Evolutionary conservation across 495 filamentous ascomycete genomes (phyloP).

Genomic region (Hypoxylon lienhwacheense): DNA sequence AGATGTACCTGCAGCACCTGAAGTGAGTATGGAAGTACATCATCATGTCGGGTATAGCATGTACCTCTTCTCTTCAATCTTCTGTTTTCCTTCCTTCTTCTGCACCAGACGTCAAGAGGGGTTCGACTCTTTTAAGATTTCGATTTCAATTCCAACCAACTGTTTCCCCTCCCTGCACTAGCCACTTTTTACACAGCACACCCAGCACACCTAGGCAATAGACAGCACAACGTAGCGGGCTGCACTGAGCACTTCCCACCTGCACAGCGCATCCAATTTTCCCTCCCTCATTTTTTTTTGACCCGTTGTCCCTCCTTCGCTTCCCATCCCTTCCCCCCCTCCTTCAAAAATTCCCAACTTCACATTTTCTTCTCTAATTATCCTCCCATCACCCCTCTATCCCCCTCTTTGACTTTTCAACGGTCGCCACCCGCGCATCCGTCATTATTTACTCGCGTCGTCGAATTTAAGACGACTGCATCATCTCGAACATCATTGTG

Average conservation of each 20-base stretch:
- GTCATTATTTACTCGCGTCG: slow-evolving; percentile 30
- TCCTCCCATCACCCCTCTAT: slow-evolving; percentile 53
- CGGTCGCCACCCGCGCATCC: slow-evolving; percentile 45
- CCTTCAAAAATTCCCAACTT: slow-evolving; percentile 43
- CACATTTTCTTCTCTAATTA: slow-evolving; percentile 41
- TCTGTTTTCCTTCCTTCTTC: not conserved
- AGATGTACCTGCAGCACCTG: not conserved
- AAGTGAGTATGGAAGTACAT: not conserved
- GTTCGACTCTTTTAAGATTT: slow-evolving; percentile 13
- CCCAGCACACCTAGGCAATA: no score
- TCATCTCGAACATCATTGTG: slow-evolving; percentile 52
- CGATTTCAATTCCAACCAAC: slow-evolving; percentile 21
- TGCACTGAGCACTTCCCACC: slow-evolving; percentile 7
- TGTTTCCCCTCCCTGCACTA: slow-evolving; percentile 29
- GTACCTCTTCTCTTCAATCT: not conserved
- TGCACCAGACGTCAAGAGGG: slow-evolving; percentile 7
- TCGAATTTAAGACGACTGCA: slow-evolving; percentile 49
- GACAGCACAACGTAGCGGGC: slow-evolving; percentile 19
- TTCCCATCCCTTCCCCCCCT: slow-evolving; percentile 43
- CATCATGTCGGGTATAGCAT: slow-evolving; percentile 10
- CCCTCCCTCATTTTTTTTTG: slow-evolving; percentile 45
- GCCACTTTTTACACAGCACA: slow-evolving; percentile 33
- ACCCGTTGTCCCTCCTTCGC: slow-evolving; percentile 44
- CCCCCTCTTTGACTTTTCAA: slow-evolving; percentile 45
- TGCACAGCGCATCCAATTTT: slow-evolving; percentile 40